These are phyloP conservation scores for Simplicillium aogashimaense DNA, from an alignment of 2,329 filamentous ascomycete species.

Conservation along the genomic window DNA sequence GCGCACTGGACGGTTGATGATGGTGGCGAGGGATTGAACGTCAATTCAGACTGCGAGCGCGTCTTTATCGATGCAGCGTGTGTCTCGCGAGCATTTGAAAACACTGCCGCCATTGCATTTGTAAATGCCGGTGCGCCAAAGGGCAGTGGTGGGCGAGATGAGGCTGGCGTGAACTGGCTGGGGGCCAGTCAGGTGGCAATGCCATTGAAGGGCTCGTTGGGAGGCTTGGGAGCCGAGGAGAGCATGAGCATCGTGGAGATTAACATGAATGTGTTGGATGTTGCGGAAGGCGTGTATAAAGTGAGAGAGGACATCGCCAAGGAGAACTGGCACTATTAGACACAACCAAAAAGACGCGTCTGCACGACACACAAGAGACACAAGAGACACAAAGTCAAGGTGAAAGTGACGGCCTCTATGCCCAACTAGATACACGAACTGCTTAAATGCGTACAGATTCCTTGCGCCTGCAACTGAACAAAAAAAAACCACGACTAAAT, in stretches of 20 bases:
- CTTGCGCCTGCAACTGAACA: no score
- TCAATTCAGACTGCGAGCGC: constrained; percentile 53
- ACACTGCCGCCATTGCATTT: constrained; percentile 61
- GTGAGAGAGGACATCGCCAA: constrained; percentile 43
- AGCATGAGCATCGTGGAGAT: constrained; percentile 52
- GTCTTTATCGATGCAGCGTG: constrained; percentile 56
- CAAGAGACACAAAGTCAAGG: no score
- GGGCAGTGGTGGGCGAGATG: constrained; percentile 9
- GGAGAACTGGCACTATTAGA: constrained; percentile 52
- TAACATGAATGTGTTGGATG: constrained; percentile 52
- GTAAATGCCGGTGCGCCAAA: constrained; percentile 57
- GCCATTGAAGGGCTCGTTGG: constrained; percentile 54
- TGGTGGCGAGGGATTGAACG: constrained; percentile 35
- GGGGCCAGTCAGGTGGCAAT: constrained; percentile 59
- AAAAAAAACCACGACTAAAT: no score
- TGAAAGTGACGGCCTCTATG: no score
- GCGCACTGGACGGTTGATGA: constrained; percentile 53
- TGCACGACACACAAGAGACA: no score
- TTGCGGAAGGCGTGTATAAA: constrained; percentile 64
- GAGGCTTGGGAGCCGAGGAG: constrained; percentile 49
- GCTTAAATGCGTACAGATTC: no score
- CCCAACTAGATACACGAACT: no score
- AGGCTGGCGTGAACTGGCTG: constrained; percentile 31
- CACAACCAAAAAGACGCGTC: no score
- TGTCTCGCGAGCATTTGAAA: constrained; percentile 60